A percentile compares a stretch with the other conserved stretches of the same genome.
phyloP scores from a whole-genome alignment of 306 rosid genomes.

The Prunus persica region DNA sequence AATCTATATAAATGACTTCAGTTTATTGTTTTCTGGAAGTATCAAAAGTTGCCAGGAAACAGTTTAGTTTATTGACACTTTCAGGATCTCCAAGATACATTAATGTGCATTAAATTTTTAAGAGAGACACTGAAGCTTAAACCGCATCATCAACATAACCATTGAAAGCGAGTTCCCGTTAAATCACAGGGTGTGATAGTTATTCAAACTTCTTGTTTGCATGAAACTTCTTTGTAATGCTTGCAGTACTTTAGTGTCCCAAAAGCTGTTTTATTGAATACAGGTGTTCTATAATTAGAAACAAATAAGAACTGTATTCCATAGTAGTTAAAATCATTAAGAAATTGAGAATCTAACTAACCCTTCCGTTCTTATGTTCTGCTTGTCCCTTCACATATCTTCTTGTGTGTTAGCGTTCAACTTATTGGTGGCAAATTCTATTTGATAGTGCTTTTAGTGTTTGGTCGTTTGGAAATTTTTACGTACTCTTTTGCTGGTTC shows the following conservation, averaged over 20 bases:
- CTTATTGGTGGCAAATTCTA: not conserved
- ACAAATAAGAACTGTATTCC: not conserved
- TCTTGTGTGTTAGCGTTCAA: not conserved
- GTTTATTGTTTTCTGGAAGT: not conserved
- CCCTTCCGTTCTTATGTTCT: not conserved
- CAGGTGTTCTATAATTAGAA: not conserved
- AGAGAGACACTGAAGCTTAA: not conserved
- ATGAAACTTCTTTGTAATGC: not conserved
- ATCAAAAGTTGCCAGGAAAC: not conserved
- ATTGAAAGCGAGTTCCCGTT: not conserved
- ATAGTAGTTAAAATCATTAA: not conserved
- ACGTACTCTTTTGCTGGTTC: not conserved
- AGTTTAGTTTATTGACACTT: not conserved
- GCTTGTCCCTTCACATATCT: too few relatives aligned
- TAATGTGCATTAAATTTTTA: not conserved
- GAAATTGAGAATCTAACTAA: not conserved
- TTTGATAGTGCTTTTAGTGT: not conserved
- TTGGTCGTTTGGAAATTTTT: not conserved
- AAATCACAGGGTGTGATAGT: not conserved
- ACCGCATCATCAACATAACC: not conserved
- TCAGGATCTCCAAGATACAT: not conserved
- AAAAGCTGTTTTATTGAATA: not conserved
- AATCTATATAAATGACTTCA: not conserved
- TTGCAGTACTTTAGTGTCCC: not conserved
- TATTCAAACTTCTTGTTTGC: not conserved